phyloP scores from a whole-genome alignment of 257 asterid species.

The Paulownia fortunei region DNA sequence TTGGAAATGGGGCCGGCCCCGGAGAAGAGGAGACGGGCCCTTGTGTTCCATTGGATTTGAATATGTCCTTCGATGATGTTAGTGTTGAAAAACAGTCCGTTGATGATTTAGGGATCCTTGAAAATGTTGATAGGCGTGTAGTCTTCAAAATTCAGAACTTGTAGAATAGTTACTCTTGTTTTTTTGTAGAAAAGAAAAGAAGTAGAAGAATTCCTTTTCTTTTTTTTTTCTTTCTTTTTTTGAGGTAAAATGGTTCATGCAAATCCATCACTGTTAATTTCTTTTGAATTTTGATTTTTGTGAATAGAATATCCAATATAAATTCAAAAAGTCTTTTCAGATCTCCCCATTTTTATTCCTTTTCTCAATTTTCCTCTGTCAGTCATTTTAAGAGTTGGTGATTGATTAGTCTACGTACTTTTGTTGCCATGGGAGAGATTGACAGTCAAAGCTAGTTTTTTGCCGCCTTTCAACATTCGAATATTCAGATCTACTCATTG shows the following conservation, averaged over 20 bases:
- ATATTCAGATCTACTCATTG: background rate
- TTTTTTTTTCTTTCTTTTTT: background rate
- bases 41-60: conserved; percentile 62
- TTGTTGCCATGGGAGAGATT: no score
- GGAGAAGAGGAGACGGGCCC: conserved; percentile 8
- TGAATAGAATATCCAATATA: background rate
- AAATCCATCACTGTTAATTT: background rate
- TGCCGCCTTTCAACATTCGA: background rate
- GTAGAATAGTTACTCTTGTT: background rate
- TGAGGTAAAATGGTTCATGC: background rate
- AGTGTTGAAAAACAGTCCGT: conserved; percentile 31
- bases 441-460: background rate
- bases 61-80: conserved; percentile 47
- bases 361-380: background rate
- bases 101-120: conserved; percentile 61
- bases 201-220: background rate
- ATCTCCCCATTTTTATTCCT: background rate
- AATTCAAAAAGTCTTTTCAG: background rate
- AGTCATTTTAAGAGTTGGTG: no score
- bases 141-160: conserved; percentile 41
- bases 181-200: background rate
- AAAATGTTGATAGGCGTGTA: conserved; percentile 60
- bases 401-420: no score
- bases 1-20: background rate
- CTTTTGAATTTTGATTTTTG: background rate